These are phyloP conservation scores for Alternaria sp. DNA, from an alignment of 2,329 filamentous ascomycete species.

Conservation along the genomic window DNA sequence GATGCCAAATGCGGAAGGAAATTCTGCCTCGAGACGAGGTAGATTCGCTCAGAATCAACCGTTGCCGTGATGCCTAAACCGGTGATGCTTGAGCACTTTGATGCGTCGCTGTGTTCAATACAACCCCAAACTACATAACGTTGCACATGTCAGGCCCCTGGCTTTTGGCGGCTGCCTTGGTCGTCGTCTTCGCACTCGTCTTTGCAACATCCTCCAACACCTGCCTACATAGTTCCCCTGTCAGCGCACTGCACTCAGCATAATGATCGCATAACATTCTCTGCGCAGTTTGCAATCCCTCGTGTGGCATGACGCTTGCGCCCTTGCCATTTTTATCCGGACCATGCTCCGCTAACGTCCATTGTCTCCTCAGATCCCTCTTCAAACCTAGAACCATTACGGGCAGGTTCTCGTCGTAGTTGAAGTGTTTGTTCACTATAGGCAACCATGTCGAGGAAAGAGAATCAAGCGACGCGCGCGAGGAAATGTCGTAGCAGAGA, in stretches of 20 bases:
- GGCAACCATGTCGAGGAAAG: conserved; percentile 57
- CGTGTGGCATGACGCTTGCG: conserved; percentile 60
- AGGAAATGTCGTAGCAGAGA: conserved; percentile 66
- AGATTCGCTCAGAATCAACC: background rate
- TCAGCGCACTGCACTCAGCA: conserved; percentile 69
- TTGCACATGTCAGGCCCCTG: conserved; percentile 43
- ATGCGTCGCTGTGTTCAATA: background rate
- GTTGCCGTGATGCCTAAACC: background rate
- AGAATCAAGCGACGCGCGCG: conserved; percentile 60
- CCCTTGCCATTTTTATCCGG: conserved; percentile 49
- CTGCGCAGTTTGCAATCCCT: conserved; percentile 61
- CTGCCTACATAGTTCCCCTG: conserved; percentile 66
- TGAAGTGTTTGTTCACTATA: conserved; percentile 61
- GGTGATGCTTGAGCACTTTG: background rate
- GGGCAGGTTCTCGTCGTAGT: conserved; percentile 60
- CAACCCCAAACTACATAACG: conserved; percentile 15
- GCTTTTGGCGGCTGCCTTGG: conserved; percentile 61
- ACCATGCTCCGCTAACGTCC: conserved; percentile 48
- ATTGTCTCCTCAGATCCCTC: conserved; percentile 62
- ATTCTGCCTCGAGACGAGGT: background rate
- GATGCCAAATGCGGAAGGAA: background rate
- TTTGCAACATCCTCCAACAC: conserved; percentile 68
- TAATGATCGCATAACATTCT: conserved; percentile 69
- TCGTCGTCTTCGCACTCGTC: conserved; percentile 67
- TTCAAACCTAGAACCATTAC: conserved; percentile 68